Evolutionary conservation across 768 basidiomycete genomes (phyloP).

Genomic region (Tulasnella sp.): DNA sequence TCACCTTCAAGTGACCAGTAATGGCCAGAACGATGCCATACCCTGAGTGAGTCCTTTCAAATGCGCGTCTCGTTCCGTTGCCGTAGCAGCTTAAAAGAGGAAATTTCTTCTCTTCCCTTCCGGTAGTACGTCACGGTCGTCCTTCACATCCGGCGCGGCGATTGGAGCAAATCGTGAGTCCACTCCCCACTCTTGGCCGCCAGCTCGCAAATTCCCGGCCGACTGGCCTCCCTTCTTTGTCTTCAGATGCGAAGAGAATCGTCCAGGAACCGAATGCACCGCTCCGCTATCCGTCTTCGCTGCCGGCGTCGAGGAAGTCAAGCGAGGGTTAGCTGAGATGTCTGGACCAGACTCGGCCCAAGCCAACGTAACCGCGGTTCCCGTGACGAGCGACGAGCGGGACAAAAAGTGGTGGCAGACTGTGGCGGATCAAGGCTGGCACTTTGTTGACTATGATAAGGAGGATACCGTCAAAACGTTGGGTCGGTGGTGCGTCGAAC

Average conservation of each 20-base stretch:
- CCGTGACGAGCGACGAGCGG: constrained; percentile 24
- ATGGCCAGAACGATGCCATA: too few species aligned
- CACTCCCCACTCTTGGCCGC: neutral
- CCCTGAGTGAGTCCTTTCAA: too few species aligned
- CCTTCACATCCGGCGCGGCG: constrained; percentile 7
- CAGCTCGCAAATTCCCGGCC: neutral
- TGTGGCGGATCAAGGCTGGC: constrained; percentile 12
- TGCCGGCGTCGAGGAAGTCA: neutral
- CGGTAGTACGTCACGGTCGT: neutral
- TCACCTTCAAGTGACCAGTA: too few species aligned
- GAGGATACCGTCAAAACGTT: neutral
- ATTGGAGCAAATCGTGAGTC: neutral
- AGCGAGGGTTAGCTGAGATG: neutral
- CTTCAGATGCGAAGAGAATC: neutral
- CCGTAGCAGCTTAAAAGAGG: too few species aligned
- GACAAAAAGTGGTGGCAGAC: constrained; percentile 21
- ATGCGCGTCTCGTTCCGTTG: too few species aligned
- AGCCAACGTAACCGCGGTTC: neutral
- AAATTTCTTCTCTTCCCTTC: too few species aligned
- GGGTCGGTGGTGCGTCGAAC: neutral
- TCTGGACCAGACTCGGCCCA: constrained; percentile 24
- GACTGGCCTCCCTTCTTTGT: neutral
- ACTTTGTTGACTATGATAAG: constrained; percentile 17
- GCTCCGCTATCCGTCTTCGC: neutral
- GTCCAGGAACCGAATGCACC: neutral